Evolutionary conservation across 257 asterid species (phyloP), one percentile per base, ranked within the genome.

Genomic region (Solanum pinnatisectum): DNA sequence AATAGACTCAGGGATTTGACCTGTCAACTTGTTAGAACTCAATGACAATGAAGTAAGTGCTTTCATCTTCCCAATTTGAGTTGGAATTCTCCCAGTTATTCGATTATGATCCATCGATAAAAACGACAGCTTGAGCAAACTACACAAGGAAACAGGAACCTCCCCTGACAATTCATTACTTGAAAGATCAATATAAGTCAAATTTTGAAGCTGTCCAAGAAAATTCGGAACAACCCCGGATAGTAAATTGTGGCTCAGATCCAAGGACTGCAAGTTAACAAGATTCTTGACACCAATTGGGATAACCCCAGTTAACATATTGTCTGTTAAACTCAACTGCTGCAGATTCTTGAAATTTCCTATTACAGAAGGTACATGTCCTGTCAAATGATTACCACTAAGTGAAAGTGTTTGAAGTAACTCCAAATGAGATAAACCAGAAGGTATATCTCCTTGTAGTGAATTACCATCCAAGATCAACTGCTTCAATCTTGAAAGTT

Each of bases 391-490:
- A 84, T 97, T 97, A 79, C 96, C 98, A 84, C 91, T 89, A 35
- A 97, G 86, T 3, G 98, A 94, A 2, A 97, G 5, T 7, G 94
- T 92, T 86, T 93, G 93, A 39, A 97, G 92, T 42, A 83, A 89
- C 13, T 89, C 87, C 93, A 96, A 87, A 18, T 60, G 91, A 6
- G 92, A 92, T 79, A 97, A 91, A 79, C 89, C 30, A 1, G 96
- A 63, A 88, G 98, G 98, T 22, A 97, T 90, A 52, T 25, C 52
- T 8, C 99, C 99, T 83, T 89, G 91, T 68, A 97, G 77, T 5
- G 93, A 89, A 86, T 97, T 96, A 32, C 93, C 99, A 88, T 97
- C 99, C 22, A 97, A 94, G 84, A 96, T 91, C 7, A 97, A 97
- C 8, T 92, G 94, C 56, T 94, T 89, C 71, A 97, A 94, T 30